Conservation (phyloP, 345 rosid species). For the Salix udensis region DNA sequence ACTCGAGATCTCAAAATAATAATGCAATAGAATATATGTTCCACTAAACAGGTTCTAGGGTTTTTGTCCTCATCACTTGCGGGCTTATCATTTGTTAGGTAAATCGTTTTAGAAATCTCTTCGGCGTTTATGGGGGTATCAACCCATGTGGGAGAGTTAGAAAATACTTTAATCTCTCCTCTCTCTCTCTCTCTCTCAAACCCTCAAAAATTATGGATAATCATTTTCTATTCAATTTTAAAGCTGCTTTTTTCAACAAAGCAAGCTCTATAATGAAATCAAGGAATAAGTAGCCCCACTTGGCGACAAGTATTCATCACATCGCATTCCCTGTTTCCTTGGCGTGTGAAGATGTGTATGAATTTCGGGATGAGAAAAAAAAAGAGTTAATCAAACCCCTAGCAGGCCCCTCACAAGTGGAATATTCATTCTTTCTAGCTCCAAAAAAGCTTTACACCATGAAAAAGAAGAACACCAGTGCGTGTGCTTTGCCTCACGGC, state of each 20-base stretch:
- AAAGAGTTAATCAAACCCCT: neutral
- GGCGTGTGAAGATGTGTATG: neutral
- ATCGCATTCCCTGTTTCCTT: slow-evolving; percentile 1
- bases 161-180: neutral
- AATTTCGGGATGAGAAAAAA: neutral
- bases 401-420: neutral
- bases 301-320: neutral
- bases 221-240: neutral
- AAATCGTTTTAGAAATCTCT: neutral
- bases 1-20: neutral
- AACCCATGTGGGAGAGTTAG: slow-evolving; percentile 27
- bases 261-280: neutral
- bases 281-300: slow-evolving; percentile 5
- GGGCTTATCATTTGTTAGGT: neutral
- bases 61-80: slow-evolving; percentile 17
- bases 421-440: neutral
- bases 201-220: too few relatives aligned
- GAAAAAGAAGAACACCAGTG: neutral
- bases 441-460: neutral
- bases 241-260: neutral
- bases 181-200: too few relatives aligned
- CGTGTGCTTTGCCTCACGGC: neutral
- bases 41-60: neutral
- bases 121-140: slow-evolving; percentile 12
- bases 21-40: slow-evolving; percentile 16